These are phyloP conservation scores for Mycena haematopus DNA, from an alignment of 768 basidiomycete genomes.

Conservation along the genomic window DNA sequence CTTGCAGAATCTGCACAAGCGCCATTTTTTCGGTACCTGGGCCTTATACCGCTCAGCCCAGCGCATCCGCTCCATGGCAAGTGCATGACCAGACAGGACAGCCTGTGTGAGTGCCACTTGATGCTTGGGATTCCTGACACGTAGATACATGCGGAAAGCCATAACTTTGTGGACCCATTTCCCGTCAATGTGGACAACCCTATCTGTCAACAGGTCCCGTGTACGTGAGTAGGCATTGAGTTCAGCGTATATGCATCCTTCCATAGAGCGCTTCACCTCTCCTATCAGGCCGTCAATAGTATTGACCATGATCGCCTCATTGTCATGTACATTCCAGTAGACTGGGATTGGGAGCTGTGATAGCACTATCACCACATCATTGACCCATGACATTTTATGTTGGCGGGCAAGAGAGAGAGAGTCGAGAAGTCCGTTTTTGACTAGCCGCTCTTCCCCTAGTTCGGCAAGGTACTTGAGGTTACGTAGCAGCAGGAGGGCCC, in stretches of 20 bases:
- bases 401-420: too few species aligned
- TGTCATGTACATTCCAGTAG: neutral
- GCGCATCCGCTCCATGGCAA: constrained; percentile 10
- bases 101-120: neutral
- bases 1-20: constrained; percentile 10
- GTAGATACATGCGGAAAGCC: neutral
- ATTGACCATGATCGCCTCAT: neutral
- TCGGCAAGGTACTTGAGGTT: neutral
- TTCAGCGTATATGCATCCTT: constrained; percentile 1
- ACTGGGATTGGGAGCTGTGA: neutral
- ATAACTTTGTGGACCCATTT: constrained; percentile 5
- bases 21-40: constrained; percentile 4
- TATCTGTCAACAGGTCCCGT: neutral
- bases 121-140: neutral
- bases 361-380: constrained; percentile 1
- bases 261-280: neutral
- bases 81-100: constrained; percentile 3
- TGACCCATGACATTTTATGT: constrained; percentile 9
- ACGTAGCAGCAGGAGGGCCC: neutral
- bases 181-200: neutral
- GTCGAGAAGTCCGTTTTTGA: too few species aligned
- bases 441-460: too few species aligned
- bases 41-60: constrained; percentile 3
- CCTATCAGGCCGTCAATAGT: neutral
- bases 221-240: constrained; percentile 2